phyloP scores from a whole-genome alignment of 768 basidiomycete genomes.

The Dentipellis sp. region DNA sequence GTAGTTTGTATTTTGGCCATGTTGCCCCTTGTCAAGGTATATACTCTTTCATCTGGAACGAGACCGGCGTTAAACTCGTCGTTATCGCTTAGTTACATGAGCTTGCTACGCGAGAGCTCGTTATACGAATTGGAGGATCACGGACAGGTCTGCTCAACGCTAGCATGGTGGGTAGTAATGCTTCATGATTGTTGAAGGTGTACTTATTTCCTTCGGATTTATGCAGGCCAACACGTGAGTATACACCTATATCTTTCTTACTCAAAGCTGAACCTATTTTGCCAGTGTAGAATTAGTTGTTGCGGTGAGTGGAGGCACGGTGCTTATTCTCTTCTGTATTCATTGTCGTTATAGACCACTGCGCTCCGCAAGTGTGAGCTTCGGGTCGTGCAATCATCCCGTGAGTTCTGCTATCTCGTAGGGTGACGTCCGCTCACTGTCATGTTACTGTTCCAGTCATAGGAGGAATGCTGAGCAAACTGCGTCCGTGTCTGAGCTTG shows the following conservation, averaged over 20 bases:
- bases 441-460: constrained; percentile 41
- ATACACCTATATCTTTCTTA: background rate
- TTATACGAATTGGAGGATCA: constrained; percentile 66
- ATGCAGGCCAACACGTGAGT: constrained; percentile 60
- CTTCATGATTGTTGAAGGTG: background rate
- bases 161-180: constrained; percentile 46
- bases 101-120: constrained; percentile 62
- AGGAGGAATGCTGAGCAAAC: constrained; percentile 75
- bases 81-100: constrained; percentile 52
- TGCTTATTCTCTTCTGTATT: no score
- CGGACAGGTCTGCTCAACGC: constrained; percentile 76
- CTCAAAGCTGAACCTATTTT: background rate
- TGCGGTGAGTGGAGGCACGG: constrained; percentile 38
- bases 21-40: constrained; percentile 70
- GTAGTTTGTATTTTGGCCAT: constrained; percentile 61
- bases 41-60: background rate
- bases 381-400: constrained; percentile 68
- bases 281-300: constrained; percentile 53
- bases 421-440: background rate
- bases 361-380: constrained; percentile 79
- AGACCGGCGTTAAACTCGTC: background rate
- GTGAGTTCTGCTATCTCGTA: constrained; percentile 30
- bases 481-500: constrained; percentile 30
- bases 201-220: constrained; percentile 19
- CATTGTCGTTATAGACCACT: constrained; percentile 42